Percentiles rank a stretch among this genome's conserved stretches.
Evolutionary conservation across 192 early-diverging fungal genomes (phyloP).

Genomic region (Backusella sp.): DNA sequence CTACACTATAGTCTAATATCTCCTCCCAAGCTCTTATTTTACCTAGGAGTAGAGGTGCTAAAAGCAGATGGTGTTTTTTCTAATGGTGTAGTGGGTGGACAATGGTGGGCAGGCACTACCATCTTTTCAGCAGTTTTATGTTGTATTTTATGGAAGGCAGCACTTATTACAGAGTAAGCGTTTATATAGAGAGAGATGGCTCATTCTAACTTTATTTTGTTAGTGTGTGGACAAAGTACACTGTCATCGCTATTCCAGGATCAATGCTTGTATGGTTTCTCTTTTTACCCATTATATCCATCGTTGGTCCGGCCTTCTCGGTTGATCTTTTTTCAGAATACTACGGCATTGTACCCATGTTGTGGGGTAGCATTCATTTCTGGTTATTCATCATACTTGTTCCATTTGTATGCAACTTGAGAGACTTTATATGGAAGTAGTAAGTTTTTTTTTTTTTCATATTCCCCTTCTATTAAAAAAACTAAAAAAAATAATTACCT

Average conservation of each 20-base stretch:
- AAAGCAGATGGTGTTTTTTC: conserved; percentile 63
- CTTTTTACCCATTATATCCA: conserved; percentile 81
- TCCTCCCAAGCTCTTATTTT: conserved; percentile 61
- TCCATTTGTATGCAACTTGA: conserved; percentile 79
- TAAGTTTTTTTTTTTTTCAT: conserved; percentile 47
- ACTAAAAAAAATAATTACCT: neutral
- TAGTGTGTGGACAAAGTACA: conserved; percentile 94
- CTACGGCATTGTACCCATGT: conserved; percentile 62
- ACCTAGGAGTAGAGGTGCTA: conserved; percentile 63
- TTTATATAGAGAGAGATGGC: neutral
- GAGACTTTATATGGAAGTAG: conserved; percentile 97
- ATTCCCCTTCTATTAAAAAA: neutral
- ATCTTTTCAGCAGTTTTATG: conserved; percentile 87
- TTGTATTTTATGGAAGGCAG: conserved; percentile 90
- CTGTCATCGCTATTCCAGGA: conserved; percentile 86
- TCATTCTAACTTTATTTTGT: neutral
- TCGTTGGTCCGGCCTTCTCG: conserved; percentile 62
- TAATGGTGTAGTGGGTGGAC: conserved; percentile 74
- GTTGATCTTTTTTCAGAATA: conserved; percentile 70
- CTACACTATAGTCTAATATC: too few species aligned
- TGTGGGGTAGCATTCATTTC: conserved; percentile 71
- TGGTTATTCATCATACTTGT: conserved; percentile 87
- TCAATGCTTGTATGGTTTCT: conserved; percentile 88
- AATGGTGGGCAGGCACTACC: conserved; percentile 89
- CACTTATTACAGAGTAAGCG: conserved; percentile 77